A percentile compares a stretch with the other conserved stretches of the same genome.
Evolutionary conservation across 83 land plant species (phyloP).

Genomic region (Larix sibirica): DNA sequence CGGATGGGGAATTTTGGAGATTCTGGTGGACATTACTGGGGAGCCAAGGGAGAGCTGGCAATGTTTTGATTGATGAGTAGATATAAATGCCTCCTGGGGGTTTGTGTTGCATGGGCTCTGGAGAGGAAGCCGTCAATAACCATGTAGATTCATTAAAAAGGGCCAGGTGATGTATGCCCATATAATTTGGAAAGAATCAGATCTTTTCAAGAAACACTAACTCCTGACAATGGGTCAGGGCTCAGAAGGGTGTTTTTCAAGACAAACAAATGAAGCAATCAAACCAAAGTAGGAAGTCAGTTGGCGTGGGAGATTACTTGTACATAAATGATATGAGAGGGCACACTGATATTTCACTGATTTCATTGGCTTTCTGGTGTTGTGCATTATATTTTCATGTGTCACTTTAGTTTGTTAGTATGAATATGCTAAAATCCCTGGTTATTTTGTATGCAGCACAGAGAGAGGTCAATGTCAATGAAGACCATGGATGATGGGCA

Average conservation of each 20-base stretch:
- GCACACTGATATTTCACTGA: background rate
- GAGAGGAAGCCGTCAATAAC: background rate
- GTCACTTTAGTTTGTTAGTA: background rate
- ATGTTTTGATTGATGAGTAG: background rate
- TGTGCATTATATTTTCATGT: background rate
- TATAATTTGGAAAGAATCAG: background rate
- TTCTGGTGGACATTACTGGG: background rate
- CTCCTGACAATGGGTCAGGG: background rate
- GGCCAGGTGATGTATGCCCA: background rate
- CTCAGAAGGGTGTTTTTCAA: background rate
- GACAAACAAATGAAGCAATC: background rate
- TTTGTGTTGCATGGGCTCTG: background rate
- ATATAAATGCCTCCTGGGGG: background rate
- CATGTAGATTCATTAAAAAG: too few relatives aligned
- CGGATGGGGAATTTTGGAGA: background rate
- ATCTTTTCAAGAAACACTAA: background rate
- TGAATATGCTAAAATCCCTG: background rate
- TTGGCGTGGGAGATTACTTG: background rate
- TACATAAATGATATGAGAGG: background rate
- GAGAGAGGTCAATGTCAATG: conserved; percentile 75
- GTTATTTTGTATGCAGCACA: conserved; percentile 45
- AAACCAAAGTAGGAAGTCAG: background rate
- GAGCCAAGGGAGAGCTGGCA: background rate
- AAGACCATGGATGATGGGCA: conserved; percentile 94
- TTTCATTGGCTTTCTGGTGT: background rate